Evolutionary conservation across 208 protist species (phyloP).

Genomic region (Acanthamoeba castellanii): DNA sequence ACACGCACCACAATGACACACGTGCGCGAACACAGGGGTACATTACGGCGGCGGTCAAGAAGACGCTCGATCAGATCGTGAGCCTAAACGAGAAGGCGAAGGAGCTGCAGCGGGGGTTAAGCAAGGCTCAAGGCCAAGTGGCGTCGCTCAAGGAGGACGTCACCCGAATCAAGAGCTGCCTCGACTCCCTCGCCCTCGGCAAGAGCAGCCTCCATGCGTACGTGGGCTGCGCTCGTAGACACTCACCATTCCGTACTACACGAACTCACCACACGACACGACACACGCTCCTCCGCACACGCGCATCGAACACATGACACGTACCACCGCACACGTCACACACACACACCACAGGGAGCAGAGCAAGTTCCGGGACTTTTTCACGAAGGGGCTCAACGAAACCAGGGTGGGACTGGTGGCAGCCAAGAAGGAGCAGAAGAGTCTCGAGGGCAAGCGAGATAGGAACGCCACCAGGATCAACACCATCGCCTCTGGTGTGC

Average conservation of each 20-base stretch:
- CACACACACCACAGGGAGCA: neutral
- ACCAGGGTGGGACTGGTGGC: neutral
- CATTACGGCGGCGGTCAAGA: neutral
- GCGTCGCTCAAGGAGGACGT: neutral
- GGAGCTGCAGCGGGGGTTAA: neutral
- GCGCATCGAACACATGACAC: neutral
- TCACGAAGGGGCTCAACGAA: neutral
- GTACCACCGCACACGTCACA: too few species aligned
- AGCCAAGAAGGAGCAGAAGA: neutral
- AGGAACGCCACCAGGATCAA: neutral
- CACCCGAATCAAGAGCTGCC: constrained; percentile 10
- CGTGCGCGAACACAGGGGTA: neutral
- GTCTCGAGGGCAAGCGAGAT: neutral
- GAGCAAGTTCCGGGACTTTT: neutral
- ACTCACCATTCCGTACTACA: too few species aligned
- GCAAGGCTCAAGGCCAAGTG: neutral
- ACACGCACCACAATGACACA: too few species aligned
- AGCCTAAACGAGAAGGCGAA: neutral
- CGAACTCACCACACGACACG: too few species aligned
- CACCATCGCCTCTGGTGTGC: neutral
- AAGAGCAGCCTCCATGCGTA: neutral
- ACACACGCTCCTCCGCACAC: neutral
- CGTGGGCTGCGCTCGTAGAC: neutral
- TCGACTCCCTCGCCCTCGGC: neutral
- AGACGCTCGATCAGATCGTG: neutral